Evolutionary conservation across 2,329 filamentous ascomycete species (phyloP).

Genomic region (Ophiostoma piceae): DNA sequence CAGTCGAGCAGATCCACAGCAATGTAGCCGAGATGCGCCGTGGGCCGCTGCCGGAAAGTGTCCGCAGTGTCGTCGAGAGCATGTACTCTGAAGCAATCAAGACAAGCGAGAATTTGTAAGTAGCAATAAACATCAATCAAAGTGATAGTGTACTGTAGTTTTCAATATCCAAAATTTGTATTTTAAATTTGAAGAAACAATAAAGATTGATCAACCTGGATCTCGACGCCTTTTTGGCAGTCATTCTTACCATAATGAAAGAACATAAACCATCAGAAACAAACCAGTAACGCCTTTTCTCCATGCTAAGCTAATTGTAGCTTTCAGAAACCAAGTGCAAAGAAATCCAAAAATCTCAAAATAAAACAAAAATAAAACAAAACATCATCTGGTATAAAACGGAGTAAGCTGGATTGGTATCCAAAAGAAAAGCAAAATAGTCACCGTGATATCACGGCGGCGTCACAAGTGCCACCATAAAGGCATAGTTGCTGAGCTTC

Average conservation of each 20-base stretch:
- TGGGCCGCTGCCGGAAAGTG: constrained; percentile 29
- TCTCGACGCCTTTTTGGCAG: not conserved
- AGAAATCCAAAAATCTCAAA: not conserved
- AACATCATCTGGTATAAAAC: constrained; percentile 11
- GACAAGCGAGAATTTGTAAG: not conserved
- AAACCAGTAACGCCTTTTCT: constrained; percentile 13
- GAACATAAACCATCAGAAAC: not conserved
- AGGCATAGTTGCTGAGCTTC: constrained; percentile 54
- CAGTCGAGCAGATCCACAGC: constrained; percentile 21
- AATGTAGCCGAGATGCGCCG: constrained; percentile 24
- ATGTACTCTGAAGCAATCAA: not conserved
- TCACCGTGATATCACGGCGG: constrained; percentile 22
- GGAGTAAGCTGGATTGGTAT: not conserved
- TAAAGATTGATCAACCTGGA: not conserved
- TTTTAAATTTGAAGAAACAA: not conserved
- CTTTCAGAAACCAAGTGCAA: not conserved
- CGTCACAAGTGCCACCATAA: constrained; percentile 37
- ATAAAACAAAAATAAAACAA: not conserved
- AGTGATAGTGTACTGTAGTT: not conserved
- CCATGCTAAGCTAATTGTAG: constrained; percentile 11
- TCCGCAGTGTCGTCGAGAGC: constrained; percentile 25
- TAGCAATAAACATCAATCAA: not conserved
- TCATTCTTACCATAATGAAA: not conserved
- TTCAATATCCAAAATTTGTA: not conserved
- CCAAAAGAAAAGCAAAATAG: constrained; percentile 29